These are phyloP conservation scores for Beauveria rudraprayagi DNA, from an alignment of 2,329 filamentous ascomycete species.

Conservation along the genomic window DNA sequence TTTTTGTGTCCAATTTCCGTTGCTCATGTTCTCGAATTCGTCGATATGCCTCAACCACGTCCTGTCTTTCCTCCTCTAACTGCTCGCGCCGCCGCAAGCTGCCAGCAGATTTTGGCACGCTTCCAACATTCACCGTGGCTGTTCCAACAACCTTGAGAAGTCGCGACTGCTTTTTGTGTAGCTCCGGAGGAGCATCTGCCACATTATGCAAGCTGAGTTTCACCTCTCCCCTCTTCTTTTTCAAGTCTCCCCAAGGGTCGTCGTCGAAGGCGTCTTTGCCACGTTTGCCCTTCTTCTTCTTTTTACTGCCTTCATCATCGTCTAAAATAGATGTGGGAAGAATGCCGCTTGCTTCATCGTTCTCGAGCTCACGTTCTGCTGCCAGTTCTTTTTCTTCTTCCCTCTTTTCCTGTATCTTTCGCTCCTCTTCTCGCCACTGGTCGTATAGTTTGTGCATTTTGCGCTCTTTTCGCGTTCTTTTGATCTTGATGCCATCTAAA, in stretches of 20 bases:
- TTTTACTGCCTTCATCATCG: constrained; percentile 26
- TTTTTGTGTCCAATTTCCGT: constrained; percentile 20
- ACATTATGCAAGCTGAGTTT: constrained; percentile 44
- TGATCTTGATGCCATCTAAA: constrained; percentile 56
- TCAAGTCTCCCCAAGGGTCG: constrained; percentile 72
- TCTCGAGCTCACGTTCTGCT: constrained; percentile 54
- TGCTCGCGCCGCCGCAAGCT: constrained; percentile 33
- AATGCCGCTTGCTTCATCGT: constrained; percentile 43
- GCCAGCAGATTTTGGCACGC: constrained; percentile 30
- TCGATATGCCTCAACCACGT: constrained; percentile 31
- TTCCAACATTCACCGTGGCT: constrained; percentile 27
- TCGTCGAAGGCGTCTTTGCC: constrained; percentile 48
- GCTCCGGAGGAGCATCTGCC: constrained; percentile 66
- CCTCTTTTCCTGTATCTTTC: constrained; percentile 52
- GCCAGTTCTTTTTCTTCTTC: constrained; percentile 59
- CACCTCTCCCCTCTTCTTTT: constrained; percentile 52
- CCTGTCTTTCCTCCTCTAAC: constrained; percentile 26
- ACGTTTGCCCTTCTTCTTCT: constrained; percentile 32
- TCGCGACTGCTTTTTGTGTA: constrained; percentile 42
- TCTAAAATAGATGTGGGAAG: constrained; percentile 39
- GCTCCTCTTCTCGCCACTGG: constrained; percentile 64
- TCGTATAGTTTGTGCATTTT: constrained; percentile 74
- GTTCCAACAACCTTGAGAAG: constrained; percentile 26
- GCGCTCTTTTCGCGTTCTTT: constrained; percentile 74
- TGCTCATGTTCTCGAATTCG: constrained; percentile 31